These are phyloP conservation scores for Plantago ovata DNA, from an alignment of 257 asterid species.

Conservation along the genomic window DNA sequence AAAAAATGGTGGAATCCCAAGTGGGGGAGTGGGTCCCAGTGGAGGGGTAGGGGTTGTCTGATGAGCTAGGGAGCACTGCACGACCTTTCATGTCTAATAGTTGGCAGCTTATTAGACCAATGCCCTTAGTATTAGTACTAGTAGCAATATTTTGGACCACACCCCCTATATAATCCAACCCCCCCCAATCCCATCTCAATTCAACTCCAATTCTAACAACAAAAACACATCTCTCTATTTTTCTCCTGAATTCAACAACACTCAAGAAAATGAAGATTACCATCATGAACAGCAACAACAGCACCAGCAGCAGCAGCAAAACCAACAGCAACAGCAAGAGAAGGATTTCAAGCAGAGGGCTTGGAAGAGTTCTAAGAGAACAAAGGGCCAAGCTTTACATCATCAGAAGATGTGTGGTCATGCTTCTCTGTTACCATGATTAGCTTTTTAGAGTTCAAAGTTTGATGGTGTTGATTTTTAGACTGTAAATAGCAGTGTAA, in stretches of 20 bases:
- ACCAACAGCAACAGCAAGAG: slow-evolving; percentile 23
- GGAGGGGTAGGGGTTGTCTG: slow-evolving; percentile 33
- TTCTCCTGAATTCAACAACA: neutral
- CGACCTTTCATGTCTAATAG: slow-evolving; percentile 59
- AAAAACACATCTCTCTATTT: neutral
- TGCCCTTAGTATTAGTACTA: no score
- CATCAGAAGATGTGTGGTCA: slow-evolving; percentile 59
- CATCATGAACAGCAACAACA: slow-evolving; percentile 23
- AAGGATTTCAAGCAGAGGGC: slow-evolving; percentile 40
- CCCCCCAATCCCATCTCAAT: slow-evolving; percentile 20
- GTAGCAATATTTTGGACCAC: slow-evolving; percentile 42
- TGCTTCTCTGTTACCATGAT: slow-evolving; percentile 81
- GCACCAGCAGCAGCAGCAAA: no score
- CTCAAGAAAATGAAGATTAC: slow-evolving; percentile 26
- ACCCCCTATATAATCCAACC: slow-evolving; percentile 18
- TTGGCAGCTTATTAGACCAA: slow-evolving; percentile 33
- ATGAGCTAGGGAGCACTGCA: slow-evolving; percentile 56
- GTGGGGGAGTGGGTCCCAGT: slow-evolving; percentile 10
- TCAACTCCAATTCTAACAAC: neutral
- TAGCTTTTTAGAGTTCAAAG: no score
- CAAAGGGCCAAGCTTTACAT: slow-evolving; percentile 65
- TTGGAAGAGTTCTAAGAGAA: slow-evolving; percentile 46
- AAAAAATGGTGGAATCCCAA: slow-evolving; percentile 27
- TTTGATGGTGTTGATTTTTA: neutral
- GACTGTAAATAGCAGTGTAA: slow-evolving; percentile 36